A percentile compares a stretch with the other conserved stretches of the same genome.
Evolutionary conservation across 495 filamentous ascomycete species (phyloP).

Genomic region (Talaromyces borbonicus): DNA sequence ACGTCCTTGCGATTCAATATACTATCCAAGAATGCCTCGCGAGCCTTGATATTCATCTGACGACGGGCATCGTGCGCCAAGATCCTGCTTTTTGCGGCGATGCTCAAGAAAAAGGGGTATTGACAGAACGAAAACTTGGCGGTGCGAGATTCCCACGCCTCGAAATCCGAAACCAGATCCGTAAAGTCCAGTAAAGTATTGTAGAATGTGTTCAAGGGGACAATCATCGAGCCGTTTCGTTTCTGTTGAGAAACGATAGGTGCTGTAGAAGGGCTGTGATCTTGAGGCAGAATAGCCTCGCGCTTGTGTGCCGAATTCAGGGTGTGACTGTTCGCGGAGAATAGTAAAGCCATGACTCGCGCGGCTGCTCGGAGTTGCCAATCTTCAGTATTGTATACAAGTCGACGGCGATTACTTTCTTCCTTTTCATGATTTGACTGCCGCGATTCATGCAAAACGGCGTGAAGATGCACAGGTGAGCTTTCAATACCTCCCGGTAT

Average conservation of each 20-base stretch:
- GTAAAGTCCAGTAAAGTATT: slow-evolving; percentile 77
- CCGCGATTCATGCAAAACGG: slow-evolving; percentile 52
- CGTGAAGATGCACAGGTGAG: slow-evolving; percentile 63
- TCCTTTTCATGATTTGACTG: slow-evolving; percentile 13
- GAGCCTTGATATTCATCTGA: slow-evolving; percentile 84
- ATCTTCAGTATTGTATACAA: slow-evolving; percentile 66
- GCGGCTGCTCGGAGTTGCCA: slow-evolving; percentile 86
- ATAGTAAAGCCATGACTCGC: slow-evolving; percentile 71
- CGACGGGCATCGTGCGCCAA: slow-evolving; percentile 82
- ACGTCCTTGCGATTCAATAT: slow-evolving; percentile 65
- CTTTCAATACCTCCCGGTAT: slow-evolving; percentile 51
- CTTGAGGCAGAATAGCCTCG: slow-evolving; percentile 16
- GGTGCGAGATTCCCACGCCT: slow-evolving; percentile 70
- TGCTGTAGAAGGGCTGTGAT: slow-evolving; percentile 8
- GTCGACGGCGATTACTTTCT: slow-evolving; percentile 31
- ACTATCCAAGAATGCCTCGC: slow-evolving; percentile 86
- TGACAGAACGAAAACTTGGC: slow-evolving; percentile 85
- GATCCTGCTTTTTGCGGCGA: slow-evolving; percentile 89
- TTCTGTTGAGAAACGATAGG: slow-evolving; percentile 11
- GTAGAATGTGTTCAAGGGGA: slow-evolving; percentile 81
- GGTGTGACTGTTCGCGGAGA: slow-evolving; percentile 61
- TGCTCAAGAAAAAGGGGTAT: slow-evolving; percentile 88
- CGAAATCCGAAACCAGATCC: slow-evolving; percentile 81
- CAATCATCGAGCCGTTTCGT: slow-evolving; percentile 29
- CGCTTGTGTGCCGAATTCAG: slow-evolving; percentile 27